Percentiles rank a stretch among this genome's conserved stretches.
Evolutionary conservation across 257 asterid genomes (phyloP).

Genomic region (Avicennia marina): DNA sequence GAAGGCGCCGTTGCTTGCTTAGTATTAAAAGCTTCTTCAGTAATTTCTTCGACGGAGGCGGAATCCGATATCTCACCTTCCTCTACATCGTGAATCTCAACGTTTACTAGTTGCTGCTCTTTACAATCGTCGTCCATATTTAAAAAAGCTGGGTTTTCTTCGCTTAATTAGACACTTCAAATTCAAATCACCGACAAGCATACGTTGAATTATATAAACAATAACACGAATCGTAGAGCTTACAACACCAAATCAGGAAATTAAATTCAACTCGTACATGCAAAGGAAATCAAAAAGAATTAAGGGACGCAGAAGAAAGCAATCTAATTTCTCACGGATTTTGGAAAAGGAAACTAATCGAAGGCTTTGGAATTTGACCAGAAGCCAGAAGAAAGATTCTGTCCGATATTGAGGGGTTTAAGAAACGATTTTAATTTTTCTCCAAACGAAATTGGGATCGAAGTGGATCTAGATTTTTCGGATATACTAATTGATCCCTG

Average conservation of each 20-base stretch:
- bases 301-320: neutral
- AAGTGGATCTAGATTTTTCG: constrained; percentile 18
- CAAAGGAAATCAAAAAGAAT: neutral
- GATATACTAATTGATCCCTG: constrained; percentile 23
- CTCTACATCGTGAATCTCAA: constrained; percentile 55
- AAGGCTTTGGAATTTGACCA: constrained; percentile 11
- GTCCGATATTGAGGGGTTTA: constrained; percentile 18
- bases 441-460: constrained; percentile 5
- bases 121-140: constrained; percentile 56
- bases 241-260: constrained; percentile 18
- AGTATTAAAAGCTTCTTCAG: constrained; percentile 51
- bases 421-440: neutral
- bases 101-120: constrained; percentile 23
- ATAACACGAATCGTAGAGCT: constrained; percentile 12
- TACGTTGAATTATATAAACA: constrained; percentile 10
- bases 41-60: constrained; percentile 75
- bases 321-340: constrained; percentile 12
- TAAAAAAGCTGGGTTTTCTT: constrained; percentile 21
- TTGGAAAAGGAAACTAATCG: neutral
- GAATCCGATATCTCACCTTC: constrained; percentile 97
- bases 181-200: constrained; percentile 37
- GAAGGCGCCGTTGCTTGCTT: constrained; percentile 29
- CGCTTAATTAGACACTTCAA: constrained; percentile 24
- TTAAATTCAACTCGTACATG: constrained; percentile 7
- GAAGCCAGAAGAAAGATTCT: constrained; percentile 17